Base-by-base conservation (phyloP, 805 yeast genomes). In the Clavispora asparagi region DNA sequence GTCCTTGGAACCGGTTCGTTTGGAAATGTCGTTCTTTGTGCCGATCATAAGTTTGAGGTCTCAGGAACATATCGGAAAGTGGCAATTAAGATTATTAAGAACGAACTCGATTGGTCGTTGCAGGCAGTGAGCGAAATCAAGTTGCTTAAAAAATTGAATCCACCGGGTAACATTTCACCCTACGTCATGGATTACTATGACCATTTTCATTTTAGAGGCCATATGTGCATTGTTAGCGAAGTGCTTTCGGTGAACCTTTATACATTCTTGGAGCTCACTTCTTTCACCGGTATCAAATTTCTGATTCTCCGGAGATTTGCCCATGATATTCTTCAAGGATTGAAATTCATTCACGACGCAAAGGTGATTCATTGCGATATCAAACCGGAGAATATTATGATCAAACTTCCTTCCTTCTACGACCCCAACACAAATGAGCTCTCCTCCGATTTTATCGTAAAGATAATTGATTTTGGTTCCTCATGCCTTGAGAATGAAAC, bases 371-470 rank as follows among this genome's bases (percentile, higher is more conserved):
- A 89, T 60, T 88, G 95, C 56, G 96, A 89, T 60, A 67, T 89
- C 46, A 89, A 89, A 58, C 96, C 95, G 0, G 96, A 87, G 57
- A 89, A 89, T 62, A 70, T 89, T 32, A 80, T 87, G 82, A 63
- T 85, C 5, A 59, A 61, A 41, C 49, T 70, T 12, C 76, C 76
- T 1, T 26, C 45, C 1, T 35, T 42, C 12, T 56, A 36, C 51
- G 25, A 41, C 33, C 37, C 50, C 33, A 33, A 38, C 27, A 31
- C 44, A 32, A 16, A 43, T 10, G 48, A 61, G 1, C 66, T 71
- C 8, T 69, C 77, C 6, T 62, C 68, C 17, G 58, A 67, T 0
- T 67, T 82, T 19, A 66, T 64, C 16, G 70, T 87, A 41, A 87
- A 85, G 55, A 73, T 89, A 29, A 85, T 89, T 44, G 96, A 89